Conservation (phyloP, 2,329 filamentous ascomycete species). For the Penicillium sp. region DNA sequence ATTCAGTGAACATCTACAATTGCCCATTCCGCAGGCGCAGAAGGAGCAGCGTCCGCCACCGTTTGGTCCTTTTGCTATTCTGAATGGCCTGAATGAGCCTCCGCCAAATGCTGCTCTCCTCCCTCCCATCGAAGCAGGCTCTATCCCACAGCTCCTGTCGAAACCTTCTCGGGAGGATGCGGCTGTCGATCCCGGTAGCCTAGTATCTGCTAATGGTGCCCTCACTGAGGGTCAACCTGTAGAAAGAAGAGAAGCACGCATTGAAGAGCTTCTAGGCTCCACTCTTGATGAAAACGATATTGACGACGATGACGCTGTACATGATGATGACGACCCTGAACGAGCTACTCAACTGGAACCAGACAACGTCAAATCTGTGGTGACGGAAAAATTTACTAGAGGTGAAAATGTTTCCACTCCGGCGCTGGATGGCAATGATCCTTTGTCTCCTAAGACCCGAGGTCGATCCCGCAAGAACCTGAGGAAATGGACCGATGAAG, state of each 20-base stretch:
- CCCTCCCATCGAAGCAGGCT: slow-evolving; percentile 57
- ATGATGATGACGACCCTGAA: slow-evolving; percentile 15
- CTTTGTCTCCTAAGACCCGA: slow-evolving; percentile 33
- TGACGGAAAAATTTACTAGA: slow-evolving; percentile 6
- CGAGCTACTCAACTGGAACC: neutral
- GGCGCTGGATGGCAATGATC: slow-evolving; percentile 18
- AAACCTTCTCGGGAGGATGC: slow-evolving; percentile 31
- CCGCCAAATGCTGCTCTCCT: slow-evolving; percentile 60
- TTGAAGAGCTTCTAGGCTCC: slow-evolving; percentile 37
- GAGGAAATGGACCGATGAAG: slow-evolving; percentile 59
- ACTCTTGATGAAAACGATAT: slow-evolving; percentile 24
- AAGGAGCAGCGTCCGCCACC: slow-evolving; percentile 46
- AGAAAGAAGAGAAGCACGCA: slow-evolving; percentile 35
- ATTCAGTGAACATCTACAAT: slow-evolving; percentile 46
- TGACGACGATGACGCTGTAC: slow-evolving; percentile 16
- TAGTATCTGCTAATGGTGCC: slow-evolving; percentile 15
- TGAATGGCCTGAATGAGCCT: slow-evolving; percentile 63
- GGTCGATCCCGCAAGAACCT: slow-evolving; percentile 50
- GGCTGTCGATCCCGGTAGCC: slow-evolving; percentile 21
- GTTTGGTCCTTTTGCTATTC: slow-evolving; percentile 47
- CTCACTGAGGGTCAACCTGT: slow-evolving; percentile 22
- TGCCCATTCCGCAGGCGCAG: slow-evolving; percentile 49
- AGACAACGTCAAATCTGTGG: neutral
- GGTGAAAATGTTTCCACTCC: neutral
- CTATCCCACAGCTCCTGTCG: slow-evolving; percentile 37